Percentiles rank a stretch among this genome's conserved stretches.
Conservation (phyloP, 192 early-diverging fungal species). For the Phycomyces blakesleeanus region DNA sequence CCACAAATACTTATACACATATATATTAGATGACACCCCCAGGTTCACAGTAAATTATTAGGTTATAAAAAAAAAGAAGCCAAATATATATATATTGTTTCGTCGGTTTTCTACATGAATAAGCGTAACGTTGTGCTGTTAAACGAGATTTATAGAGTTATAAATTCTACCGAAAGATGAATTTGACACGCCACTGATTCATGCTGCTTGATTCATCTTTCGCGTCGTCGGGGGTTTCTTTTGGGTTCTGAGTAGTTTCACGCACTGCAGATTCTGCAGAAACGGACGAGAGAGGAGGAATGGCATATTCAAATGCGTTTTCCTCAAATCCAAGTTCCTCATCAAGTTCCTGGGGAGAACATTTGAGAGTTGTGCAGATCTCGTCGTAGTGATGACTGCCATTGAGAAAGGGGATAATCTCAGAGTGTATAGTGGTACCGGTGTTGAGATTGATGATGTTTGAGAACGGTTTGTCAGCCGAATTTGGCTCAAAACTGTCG, state of each 20-base stretch:
- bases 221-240: background rate
- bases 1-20: no score
- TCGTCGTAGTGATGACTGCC: slow-evolving; percentile 75
- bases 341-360: slow-evolving; percentile 57
- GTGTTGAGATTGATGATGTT: slow-evolving; percentile 26
- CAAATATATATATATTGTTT: background rate
- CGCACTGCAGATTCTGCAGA: no score
- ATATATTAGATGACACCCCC: no score
- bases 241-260: no score
- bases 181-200: background rate
- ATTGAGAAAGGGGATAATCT: slow-evolving; percentile 47
- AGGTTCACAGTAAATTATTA: no score
- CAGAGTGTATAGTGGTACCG: slow-evolving; percentile 16
- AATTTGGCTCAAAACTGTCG: background rate
- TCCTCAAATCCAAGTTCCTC: slow-evolving; percentile 27
- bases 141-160: background rate
- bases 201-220: background rate
- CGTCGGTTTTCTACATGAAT: background rate
- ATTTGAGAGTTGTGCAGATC: slow-evolving; percentile 65
- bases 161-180: background rate
- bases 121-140: background rate
- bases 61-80: no score
- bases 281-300: background rate
- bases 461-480: background rate
- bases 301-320: background rate